Evolutionary conservation across 805 yeast species (phyloP).

Genomic region (Schwanniomyces yamadae): DNA sequence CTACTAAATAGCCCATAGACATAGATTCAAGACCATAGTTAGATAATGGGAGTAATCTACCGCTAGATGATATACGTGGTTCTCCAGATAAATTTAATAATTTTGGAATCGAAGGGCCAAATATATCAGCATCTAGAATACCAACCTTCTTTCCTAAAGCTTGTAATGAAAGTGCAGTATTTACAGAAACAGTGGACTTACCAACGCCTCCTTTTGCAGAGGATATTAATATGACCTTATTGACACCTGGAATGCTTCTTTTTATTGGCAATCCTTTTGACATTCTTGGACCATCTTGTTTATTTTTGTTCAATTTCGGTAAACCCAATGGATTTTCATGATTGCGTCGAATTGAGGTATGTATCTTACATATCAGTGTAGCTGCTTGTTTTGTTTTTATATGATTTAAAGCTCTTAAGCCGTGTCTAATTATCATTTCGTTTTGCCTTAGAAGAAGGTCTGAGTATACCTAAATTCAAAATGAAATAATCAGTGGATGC

Average conservation of each 20-base stretch:
- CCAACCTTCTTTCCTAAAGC: constrained; percentile 59
- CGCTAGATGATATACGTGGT: constrained; percentile 53
- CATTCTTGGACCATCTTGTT: constrained; percentile 34
- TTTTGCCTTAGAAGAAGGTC: no score
- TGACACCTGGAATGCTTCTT: constrained; percentile 58
- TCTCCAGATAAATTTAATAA: constrained; percentile 68
- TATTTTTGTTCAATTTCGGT: constrained; percentile 20
- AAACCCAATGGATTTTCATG: constrained; percentile 45
- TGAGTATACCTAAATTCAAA: no score
- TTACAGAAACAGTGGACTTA: constrained; percentile 71
- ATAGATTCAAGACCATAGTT: constrained; percentile 79
- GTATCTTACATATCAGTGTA: not conserved
- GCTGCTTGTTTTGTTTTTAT: not conserved
- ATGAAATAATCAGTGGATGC: no score
- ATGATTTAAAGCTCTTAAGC: not conserved
- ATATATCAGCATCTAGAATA: constrained; percentile 74
- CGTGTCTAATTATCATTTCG: not conserved
- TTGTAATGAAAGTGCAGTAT: constrained; percentile 63
- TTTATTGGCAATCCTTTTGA: constrained; percentile 56
- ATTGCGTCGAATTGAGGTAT: not conserved
- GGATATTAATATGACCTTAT: constrained; percentile 61
- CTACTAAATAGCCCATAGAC: constrained; percentile 84
- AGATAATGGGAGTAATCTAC: constrained; percentile 61
- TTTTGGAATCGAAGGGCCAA: constrained; percentile 82
- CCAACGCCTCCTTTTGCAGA: constrained; percentile 86